Evolutionary conservation across 148 eudicot species (phyloP).

Genomic region (Arctostaphylos glauca): DNA sequence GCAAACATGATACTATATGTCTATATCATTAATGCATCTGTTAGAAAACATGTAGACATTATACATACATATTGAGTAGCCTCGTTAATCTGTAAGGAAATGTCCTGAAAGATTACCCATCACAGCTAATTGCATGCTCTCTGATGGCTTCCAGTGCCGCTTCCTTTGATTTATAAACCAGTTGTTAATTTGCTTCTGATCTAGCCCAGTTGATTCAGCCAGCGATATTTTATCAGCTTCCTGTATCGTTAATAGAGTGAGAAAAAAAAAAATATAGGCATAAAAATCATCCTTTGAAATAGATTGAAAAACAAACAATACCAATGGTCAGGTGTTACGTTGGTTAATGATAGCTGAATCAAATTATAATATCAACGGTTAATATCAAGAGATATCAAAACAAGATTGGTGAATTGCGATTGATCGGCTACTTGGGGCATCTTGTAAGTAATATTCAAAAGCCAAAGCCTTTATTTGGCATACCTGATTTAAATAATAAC

Average conservation of each 20-base stretch:
- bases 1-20: background rate
- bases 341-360: too few species aligned
- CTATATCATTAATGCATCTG: background rate
- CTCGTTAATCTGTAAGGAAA: constrained; percentile 48
- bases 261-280: background rate
- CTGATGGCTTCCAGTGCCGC: constrained; percentile 95
- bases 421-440: too few species aligned
- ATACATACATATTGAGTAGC: background rate
- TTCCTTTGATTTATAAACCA: constrained; percentile 96
- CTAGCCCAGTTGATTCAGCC: constrained; percentile 80
- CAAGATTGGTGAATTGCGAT: too few species aligned
- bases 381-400: too few species aligned
- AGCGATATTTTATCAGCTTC: constrained; percentile 82
- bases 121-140: constrained; percentile 71
- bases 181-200: constrained; percentile 94
- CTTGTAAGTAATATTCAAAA: too few species aligned
- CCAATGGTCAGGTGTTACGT: background rate
- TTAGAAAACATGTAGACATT: background rate
- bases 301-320: background rate
- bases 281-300: background rate
- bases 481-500: too few species aligned
- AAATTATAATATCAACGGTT: too few species aligned
- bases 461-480: too few species aligned
- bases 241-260: constrained; percentile 27
- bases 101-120: constrained; percentile 65